These are phyloP conservation scores for Phialemoniopsis sp. DNA, from an alignment of 2,329 filamentous ascomycete species.

Conservation along the genomic window DNA sequence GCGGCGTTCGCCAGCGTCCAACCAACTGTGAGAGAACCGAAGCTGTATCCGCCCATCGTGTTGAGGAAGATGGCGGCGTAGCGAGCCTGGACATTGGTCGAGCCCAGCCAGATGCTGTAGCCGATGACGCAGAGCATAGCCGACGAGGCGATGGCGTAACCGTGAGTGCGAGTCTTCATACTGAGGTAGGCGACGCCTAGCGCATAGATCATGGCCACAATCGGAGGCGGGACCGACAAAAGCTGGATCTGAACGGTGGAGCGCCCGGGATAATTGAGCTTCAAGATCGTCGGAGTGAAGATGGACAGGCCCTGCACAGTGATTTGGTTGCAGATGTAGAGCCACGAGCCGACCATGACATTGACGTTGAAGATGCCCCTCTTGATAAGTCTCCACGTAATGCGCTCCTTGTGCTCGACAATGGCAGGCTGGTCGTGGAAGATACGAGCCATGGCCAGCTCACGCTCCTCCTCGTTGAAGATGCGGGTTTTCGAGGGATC, in stretches of 20 bases:
- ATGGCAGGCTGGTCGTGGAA: constrained; percentile 18
- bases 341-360: constrained; percentile 18
- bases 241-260: constrained; percentile 17
- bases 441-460: constrained; percentile 5
- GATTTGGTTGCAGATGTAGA: constrained; percentile 13
- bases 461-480: constrained; percentile 6
- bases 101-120: constrained; percentile 19
- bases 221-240: constrained; percentile 15
- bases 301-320: constrained; percentile 6
- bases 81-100: constrained; percentile 14
- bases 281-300: constrained; percentile 5
- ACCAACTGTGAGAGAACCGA: constrained; percentile 15
- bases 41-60: constrained; percentile 17
- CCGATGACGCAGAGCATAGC: constrained; percentile 15
- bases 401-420: constrained; percentile 13
- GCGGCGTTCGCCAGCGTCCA: constrained; percentile 20
- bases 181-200: constrained; percentile 17
- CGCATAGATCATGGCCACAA: constrained; percentile 16
- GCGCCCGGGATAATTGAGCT: constrained; percentile 17
- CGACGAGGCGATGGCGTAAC: constrained; percentile 15
- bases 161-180: constrained; percentile 19
- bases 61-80: constrained; percentile 21
- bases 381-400: constrained; percentile 11
- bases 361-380: constrained; percentile 16
- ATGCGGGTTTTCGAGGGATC: constrained; percentile 14